Evolutionary conservation across 2,329 filamentous ascomycete genomes (phyloP), one percentile per base, ranked within the genome.

Genomic region (Colletotrichum salicis): DNA sequence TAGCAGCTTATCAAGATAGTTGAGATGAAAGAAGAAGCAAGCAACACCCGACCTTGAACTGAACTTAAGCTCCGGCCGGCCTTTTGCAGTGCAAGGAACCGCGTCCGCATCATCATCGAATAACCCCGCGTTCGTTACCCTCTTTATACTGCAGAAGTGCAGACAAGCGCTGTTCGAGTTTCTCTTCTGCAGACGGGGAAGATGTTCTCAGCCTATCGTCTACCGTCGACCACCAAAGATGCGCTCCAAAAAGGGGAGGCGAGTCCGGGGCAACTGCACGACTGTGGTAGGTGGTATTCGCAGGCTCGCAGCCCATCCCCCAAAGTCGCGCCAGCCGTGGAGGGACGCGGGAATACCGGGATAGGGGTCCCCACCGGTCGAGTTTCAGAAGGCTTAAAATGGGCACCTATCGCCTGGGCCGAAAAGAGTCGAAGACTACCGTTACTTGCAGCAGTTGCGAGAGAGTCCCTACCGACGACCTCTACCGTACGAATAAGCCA

Each of bases 311-410:
- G 27, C 59, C 33, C 33, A 5, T 13, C 37, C 37, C 37, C 37
- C 37, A 45, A 48, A 54, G 60, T 31, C 22, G 51, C 54, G 37
- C 45, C 35, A 41, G 61, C 24, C 11, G 13, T 54, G 58, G 55
- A 48, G 69, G 37, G 45, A 64, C 35, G 31, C 60, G 65, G 70
- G 70, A 64, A 55, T 60, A 70, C 60, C 59, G 59, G 65, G 65
- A 33, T 60, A 35, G 70, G 11, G 19, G 33, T 1, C 29, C 60
- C 61, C 60, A 41, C 57, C 1, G 29, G 27, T 57, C 55, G 59
- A 64, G 65, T 72, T 72, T 72, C 70, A 72, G 70, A 70, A 64
- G 65, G 22, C 37, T 64, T 51, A 57, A 41, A 71, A 69, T 69
- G 19, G 66, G 45, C 37, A 64, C 48, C 31, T 63, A 27, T 52